Evolutionary conservation across 305 asterid genomes (phyloP), one percentile per base, ranked within the genome.

Genomic region (Nicotiana rustica): DNA sequence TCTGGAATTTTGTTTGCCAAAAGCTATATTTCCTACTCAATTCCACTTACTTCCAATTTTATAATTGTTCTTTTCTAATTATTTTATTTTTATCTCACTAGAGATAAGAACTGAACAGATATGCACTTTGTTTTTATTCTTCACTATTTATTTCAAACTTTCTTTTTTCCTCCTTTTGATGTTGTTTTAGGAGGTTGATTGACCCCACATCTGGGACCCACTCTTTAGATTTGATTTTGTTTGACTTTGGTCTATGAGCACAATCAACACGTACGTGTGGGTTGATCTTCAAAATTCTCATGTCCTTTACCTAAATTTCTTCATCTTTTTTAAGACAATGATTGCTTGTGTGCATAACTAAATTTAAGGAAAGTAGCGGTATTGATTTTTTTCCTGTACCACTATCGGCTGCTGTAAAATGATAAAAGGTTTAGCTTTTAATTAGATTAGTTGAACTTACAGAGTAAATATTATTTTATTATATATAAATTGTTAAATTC

Each of bases 1-100:
- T 86, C 82, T 81, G 89, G 85, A 83, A 38, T 60, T 79, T 60
- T 86, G 77, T 84, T 83, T 70, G 31, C 21, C 35, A 84, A 83
- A 86, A 81, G 80, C 77, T 70, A 68, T 25, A 49, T 52, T 75
- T 75, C 80, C 82, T 80, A 77, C 83, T 81, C 8, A 52, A 68
- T 75, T 79, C 85, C 82, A 44, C 83, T 77, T 47, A 15, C 69
- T 60, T 68, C 80, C 84, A 67, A 52, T 70, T 67, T 56, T 68
- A 21, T 52, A 75, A 52, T 75, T 75, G 29, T 15, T 75, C 25
- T 25, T 25, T 25, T 21, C 47, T 52, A 49, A 21, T 25, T 49
- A 10, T 14, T 73, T 66, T 59, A n/a, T 31, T 66, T 31, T 66
- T 66, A 66, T 66, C 19, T 49, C 9, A 47, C 7, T 75, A 25